A percentile compares a stretch with the other conserved stretches of the same genome.
phyloP scores from a whole-genome alignment of 345 rosid species.

The Arabidopsis arenosa region DNA sequence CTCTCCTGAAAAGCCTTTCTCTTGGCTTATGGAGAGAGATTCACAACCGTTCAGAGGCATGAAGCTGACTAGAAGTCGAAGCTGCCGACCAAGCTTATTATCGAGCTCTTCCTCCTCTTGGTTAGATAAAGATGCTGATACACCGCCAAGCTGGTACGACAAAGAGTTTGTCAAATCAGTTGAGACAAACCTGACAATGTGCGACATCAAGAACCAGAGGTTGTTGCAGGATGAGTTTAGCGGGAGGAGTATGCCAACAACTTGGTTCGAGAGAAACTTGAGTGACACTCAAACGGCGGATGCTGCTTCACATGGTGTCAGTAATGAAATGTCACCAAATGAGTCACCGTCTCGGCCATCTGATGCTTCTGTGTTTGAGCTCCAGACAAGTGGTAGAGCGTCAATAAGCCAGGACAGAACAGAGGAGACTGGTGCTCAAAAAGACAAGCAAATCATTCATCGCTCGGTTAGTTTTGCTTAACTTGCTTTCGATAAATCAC shows the following conservation, averaged over 20 bases:
- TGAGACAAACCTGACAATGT: conserved; percentile 42
- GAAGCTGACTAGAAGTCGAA: conserved; percentile 65
- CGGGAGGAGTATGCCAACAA: conserved; percentile 45
- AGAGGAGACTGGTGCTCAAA: conserved; percentile 35
- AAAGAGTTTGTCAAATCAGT: conserved; percentile 50
- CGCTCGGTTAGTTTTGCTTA: conserved; percentile 44
- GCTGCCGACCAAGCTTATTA: conserved; percentile 64
- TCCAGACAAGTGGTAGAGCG: conserved; percentile 44
- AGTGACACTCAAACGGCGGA: conserved; percentile 38
- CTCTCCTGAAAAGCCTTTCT: conserved; percentile 49
- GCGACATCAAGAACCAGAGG: conserved; percentile 39
- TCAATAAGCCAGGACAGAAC: conserved; percentile 33
- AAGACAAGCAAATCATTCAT: conserved; percentile 47
- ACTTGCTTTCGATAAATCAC: not conserved
- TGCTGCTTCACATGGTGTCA: conserved; percentile 26
- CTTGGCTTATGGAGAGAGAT: conserved; percentile 51
- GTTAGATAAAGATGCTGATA: conserved; percentile 49
- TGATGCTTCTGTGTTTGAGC: conserved; percentile 46
- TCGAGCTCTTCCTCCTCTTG: conserved; percentile 40
- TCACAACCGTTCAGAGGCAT: conserved; percentile 46
- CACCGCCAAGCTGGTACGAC: conserved; percentile 49
- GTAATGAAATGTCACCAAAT: conserved; percentile 41
- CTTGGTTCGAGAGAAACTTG: conserved; percentile 46
- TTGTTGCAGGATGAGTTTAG: conserved; percentile 20
- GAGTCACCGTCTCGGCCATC: conserved; percentile 46